phyloP scores from a whole-genome alignment of 176 grass and related monocot genomes.

The Raddia guianensis region DNA sequence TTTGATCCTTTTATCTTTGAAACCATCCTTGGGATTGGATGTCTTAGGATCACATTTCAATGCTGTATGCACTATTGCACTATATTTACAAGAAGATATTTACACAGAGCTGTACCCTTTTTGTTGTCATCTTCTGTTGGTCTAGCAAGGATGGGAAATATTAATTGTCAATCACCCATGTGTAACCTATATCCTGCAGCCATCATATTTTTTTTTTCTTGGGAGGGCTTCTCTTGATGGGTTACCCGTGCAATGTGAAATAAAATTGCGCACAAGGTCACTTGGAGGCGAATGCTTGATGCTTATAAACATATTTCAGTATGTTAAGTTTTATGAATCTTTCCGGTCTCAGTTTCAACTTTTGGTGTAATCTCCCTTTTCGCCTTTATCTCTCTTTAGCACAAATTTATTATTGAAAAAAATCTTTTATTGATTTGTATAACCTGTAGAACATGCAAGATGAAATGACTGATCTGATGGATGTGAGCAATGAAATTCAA shows the following conservation, averaged over 20 bases:
- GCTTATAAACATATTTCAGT: slow-evolving; percentile 3
- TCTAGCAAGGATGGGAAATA: background rate
- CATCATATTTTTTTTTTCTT: background rate
- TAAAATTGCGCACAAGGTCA: background rate
- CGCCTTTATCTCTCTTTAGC: background rate
- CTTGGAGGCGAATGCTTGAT: background rate
- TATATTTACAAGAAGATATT: background rate
- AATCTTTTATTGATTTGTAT: slow-evolving; percentile 16
- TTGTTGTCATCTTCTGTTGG: background rate
- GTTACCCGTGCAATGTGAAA: background rate
- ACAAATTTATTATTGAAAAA: background rate
- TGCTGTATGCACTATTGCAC: background rate
- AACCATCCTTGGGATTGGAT: background rate
- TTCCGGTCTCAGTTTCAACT: background rate
- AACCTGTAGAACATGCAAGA: slow-evolving; percentile 90
- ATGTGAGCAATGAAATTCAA: slow-evolving; percentile 92
- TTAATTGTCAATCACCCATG: background rate
- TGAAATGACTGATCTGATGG: slow-evolving; percentile 96
- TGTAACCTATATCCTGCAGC: background rate
- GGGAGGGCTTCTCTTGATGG: background rate
- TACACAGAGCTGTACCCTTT: background rate
- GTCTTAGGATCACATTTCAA: background rate
- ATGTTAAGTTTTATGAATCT: slow-evolving; percentile 3
- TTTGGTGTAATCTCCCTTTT: background rate
- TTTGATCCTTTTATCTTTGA: background rate